Evolutionary conservation across 2,329 filamentous ascomycete genomes (phyloP), one percentile per base, ranked within the genome.

Genomic region (Coleophoma eucalyptorum): DNA sequence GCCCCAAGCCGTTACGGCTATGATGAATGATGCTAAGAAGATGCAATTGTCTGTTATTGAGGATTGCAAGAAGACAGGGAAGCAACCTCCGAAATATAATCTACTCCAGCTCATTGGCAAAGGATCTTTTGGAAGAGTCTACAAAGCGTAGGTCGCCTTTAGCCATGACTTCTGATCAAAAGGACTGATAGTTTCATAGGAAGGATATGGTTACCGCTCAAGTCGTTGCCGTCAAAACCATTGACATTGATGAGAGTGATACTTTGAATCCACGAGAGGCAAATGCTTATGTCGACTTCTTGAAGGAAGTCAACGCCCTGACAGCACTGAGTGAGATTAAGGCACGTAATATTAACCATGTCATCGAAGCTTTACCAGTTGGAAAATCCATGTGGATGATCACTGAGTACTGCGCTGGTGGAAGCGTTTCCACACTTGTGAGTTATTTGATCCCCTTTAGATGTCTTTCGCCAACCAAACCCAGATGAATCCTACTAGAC

Each of bases 381-480:
- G 87, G 87, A 40, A 84, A 87, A 59, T 82, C 89, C 53, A 85
- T 95, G 72, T 95, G 90, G 90, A 89, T 94, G 73, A 83, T 94
- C 50, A 92, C 87, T 52, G 89, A 94, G 69, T 91, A 92, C 67
- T 92, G 89, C 61, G 88, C 87, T 5, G 90, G 90, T 55, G 90
- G 90, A 45, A 94, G 89, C 66, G 86, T 95, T 66, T 86, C 80
- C 57, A 92, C 79, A 54, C 78, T 80, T 70, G 78, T 61, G 72
- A 75, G 55, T 67, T 55, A 8, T 2, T 26, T 26, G 26, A 8
- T 8, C 26, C 26, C 10, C 5, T 26, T 8, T 26, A 6, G 10
- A 26, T 26, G 10, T 26, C 26, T 26, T 26, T 26, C 26, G 6
- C 35, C 46, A 46, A 63, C 20, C 19, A 13, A 31, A 13, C 31